phyloP scores from a whole-genome alignment of 2,329 filamentous ascomycete genomes.

The Knoxdaviesia proteae region DNA sequence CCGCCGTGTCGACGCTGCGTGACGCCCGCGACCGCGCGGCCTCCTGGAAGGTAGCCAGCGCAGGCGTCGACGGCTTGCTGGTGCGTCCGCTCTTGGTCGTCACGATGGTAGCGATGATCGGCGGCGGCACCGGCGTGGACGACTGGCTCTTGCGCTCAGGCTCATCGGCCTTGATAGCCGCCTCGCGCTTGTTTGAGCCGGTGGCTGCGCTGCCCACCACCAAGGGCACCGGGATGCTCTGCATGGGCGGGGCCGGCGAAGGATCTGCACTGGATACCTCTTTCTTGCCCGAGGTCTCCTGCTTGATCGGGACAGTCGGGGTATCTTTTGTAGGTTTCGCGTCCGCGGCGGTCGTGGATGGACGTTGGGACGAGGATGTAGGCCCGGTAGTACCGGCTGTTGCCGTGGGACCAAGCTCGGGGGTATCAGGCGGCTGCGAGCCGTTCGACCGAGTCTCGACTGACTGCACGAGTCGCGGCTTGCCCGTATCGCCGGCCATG shows the following conservation, averaged over 20 bases:
- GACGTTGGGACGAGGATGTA: no score
- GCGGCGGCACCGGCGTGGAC: conserved; percentile 20
- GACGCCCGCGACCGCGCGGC: conserved; percentile 31
- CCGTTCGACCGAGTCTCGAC: no score
- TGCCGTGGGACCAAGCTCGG: no score
- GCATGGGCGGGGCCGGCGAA: conserved; percentile 5
- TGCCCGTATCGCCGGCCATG: conserved; percentile 7
- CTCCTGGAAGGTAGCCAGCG: conserved; percentile 37
- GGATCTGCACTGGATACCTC: conserved; percentile 9
- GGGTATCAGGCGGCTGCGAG: no score
- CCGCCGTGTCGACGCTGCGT: conserved; percentile 18
- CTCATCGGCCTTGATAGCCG: not conserved
- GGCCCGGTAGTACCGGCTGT: no score
- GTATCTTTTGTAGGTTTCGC: no score
- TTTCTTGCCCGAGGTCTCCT: conserved; percentile 9
- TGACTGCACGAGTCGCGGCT: no score
- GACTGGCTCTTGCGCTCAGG: conserved; percentile 7
- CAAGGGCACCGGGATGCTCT: conserved; percentile 3
- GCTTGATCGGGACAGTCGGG: no score
- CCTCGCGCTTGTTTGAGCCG: conserved; percentile 3
- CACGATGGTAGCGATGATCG: conserved; percentile 20
- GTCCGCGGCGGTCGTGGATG: no score
- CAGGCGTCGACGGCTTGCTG: conserved; percentile 46
- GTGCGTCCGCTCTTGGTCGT: conserved; percentile 46
- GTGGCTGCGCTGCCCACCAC: not conserved